These are phyloP conservation scores for Calocybe indica DNA, from an alignment of 768 basidiomycete genomes.

Conservation along the genomic window DNA sequence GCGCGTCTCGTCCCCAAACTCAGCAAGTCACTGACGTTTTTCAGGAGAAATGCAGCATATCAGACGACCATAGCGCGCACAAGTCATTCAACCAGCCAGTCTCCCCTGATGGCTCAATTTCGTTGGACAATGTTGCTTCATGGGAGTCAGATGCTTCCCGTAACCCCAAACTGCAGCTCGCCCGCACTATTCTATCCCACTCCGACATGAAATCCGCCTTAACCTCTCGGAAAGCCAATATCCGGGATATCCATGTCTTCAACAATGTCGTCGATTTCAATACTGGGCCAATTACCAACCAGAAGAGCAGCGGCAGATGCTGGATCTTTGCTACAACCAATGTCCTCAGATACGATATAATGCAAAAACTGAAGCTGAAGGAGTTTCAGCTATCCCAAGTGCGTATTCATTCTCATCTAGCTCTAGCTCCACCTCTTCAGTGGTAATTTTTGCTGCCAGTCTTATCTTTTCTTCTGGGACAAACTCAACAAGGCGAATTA, in stretches of 20 bases:
- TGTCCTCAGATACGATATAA: conserved; percentile 74
- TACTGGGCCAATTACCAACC: conserved; percentile 79
- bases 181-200: conserved; percentile 72
- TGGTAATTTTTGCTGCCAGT: conserved; percentile 30
- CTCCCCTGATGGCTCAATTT: no score
- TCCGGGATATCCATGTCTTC: conserved; percentile 74
- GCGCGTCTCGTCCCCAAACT: no score
- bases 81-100: no score
- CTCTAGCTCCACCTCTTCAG: not conserved
- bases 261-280: conserved; percentile 77
- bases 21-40: no score
- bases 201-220: conserved; percentile 59
- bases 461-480: conserved; percentile 95
- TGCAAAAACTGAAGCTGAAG: conserved; percentile 78
- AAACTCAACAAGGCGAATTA: conserved; percentile 93
- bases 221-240: conserved; percentile 51
- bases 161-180: conserved; percentile 61
- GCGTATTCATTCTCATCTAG: conserved; percentile 7
- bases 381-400: conserved; percentile 93
- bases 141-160: conserved; percentile 59
- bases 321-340: conserved; percentile 96
- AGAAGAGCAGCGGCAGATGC: conserved; percentile 86
- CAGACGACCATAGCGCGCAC: no score
- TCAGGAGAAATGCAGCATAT: no score
- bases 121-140: conserved; percentile 27